Percentiles rank a stretch among this genome's conserved stretches.
These are phyloP conservation scores for Penicillium vulpinum DNA, from an alignment of 2,329 filamentous ascomycete species.

Conservation along the genomic window DNA sequence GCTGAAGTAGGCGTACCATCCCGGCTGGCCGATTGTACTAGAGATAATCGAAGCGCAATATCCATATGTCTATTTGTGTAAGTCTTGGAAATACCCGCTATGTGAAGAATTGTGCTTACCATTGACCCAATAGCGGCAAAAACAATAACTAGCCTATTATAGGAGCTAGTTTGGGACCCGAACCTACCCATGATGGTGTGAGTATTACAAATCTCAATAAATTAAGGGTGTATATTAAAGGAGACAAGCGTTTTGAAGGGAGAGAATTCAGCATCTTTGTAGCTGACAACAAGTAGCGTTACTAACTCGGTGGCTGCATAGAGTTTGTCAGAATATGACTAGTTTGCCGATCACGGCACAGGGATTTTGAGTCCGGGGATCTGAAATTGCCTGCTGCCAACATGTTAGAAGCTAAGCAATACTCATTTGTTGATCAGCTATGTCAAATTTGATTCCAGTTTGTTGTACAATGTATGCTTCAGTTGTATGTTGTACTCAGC, in stretches of 20 bases:
- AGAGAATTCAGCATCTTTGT: background rate
- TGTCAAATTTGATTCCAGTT: background rate
- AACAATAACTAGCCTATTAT: slow-evolving; percentile 41
- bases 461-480: background rate
- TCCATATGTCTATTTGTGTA: slow-evolving; percentile 48
- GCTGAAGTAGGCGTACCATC: slow-evolving; percentile 54
- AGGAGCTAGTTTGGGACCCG: slow-evolving; percentile 39
- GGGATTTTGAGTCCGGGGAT: background rate
- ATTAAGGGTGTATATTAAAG: background rate
- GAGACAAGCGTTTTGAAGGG: slow-evolving; percentile 1
- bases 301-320: background rate
- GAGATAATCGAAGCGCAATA: slow-evolving; percentile 54
- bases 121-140: slow-evolving; percentile 44
- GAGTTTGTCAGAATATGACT: background rate
- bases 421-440: background rate
- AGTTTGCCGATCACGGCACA: slow-evolving; percentile 3
- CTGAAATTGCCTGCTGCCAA: background rate
- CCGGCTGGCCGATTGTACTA: slow-evolving; percentile 55
- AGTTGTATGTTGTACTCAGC: background rate
- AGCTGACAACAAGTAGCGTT: background rate
- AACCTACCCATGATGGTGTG: slow-evolving; percentile 30
- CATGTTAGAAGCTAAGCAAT: background rate
- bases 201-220: background rate
- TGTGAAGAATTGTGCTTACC: slow-evolving; percentile 24
- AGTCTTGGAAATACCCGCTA: background rate